phyloP scores from a whole-genome alignment of 2,329 filamentous ascomycete species.

The Colletotrichum tropicicola region DNA sequence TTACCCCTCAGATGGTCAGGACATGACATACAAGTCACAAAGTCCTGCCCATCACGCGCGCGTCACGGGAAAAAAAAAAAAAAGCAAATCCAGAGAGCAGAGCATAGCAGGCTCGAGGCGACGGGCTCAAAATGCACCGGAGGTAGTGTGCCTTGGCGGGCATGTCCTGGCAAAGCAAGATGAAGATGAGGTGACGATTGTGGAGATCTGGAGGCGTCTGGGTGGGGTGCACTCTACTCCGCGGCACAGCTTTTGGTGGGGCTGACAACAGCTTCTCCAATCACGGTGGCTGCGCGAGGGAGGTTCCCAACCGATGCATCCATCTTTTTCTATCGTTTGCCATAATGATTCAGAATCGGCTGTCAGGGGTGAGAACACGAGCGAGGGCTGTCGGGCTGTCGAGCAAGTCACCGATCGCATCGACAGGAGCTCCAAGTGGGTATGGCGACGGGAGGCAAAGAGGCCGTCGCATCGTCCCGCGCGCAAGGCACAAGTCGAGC shows the following conservation, averaged over 20 bases:
- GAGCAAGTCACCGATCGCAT: neutral
- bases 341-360: constrained; percentile 20
- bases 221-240: constrained; percentile 16
- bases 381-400: neutral
- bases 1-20: neutral
- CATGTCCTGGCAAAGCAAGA: constrained; percentile 27
- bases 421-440: neutral
- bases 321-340: constrained; percentile 15
- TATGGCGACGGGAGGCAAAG: neutral
- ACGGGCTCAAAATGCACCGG: constrained; percentile 13
- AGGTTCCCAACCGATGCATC: constrained; percentile 1
- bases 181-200: constrained; percentile 31
- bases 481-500: neutral
- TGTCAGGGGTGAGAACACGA: neutral
- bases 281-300: constrained; percentile 15
- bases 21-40: neutral
- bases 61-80: constrained; percentile 5
- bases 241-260: constrained; percentile 7
- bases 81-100: neutral
- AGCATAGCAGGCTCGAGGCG: constrained; percentile 3
- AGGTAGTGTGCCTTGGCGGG: constrained; percentile 5
- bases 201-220: constrained; percentile 27
- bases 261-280: constrained; percentile 17
- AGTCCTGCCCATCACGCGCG: constrained; percentile 3
- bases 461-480: neutral